phyloP scores from a whole-genome alignment of 257 asterid genomes.

The Marsdenia floribunda region DNA sequence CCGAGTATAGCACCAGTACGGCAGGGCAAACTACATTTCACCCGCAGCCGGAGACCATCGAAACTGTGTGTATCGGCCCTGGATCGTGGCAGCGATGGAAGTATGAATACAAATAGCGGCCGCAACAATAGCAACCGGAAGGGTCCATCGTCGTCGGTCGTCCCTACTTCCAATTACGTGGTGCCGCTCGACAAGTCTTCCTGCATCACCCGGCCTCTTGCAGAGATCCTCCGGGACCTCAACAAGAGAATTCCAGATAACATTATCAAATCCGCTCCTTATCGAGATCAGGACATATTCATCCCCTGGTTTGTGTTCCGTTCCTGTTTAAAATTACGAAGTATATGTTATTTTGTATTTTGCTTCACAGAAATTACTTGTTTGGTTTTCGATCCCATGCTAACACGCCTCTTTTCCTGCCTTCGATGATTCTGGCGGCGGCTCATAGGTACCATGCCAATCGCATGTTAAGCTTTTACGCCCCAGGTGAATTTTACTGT shows the following conservation, averaged over 20 bases:
- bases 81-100: conserved; percentile 21
- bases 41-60: not conserved
- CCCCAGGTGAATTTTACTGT: conserved; percentile 61
- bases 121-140: conserved; percentile 34
- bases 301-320: conserved; percentile 60
- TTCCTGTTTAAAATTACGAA: not conserved
- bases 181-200: conserved; percentile 87
- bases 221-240: conserved; percentile 90
- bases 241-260: conserved; percentile 90
- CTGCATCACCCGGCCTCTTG: conserved; percentile 83
- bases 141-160: conserved; percentile 29
- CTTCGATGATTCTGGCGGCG: conserved; percentile 20
- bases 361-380: not conserved
- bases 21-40: conserved; percentile 15
- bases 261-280: conserved; percentile 45
- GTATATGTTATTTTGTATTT: not conserved
- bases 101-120: not conserved
- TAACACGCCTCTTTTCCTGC: not conserved
- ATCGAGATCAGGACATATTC: conserved; percentile 36
- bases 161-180: conserved; percentile 73
- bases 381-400: not conserved
- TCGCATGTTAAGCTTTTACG: conserved; percentile 96
- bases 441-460: conserved; percentile 84
- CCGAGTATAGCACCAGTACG: not conserved
- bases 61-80: conserved; percentile 24